Evolutionary conservation across 768 basidiomycete species (phyloP).

Genomic region (Amanita exitialis): DNA sequence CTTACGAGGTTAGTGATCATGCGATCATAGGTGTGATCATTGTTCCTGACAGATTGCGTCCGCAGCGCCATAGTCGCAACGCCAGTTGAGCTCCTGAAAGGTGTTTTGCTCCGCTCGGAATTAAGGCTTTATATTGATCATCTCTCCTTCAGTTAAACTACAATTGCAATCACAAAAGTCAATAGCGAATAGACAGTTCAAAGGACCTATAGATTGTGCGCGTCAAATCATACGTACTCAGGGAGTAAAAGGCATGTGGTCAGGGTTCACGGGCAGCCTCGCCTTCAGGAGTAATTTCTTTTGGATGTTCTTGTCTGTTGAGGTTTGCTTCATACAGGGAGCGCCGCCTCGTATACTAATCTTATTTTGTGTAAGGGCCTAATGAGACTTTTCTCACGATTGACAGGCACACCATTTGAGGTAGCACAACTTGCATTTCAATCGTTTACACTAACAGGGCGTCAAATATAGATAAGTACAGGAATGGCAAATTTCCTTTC

Average conservation of each 20-base stretch:
- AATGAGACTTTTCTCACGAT: constrained; percentile 46
- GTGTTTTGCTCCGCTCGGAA: constrained; percentile 10
- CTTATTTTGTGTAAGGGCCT: constrained; percentile 29
- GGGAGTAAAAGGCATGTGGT: constrained; percentile 62
- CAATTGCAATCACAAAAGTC: constrained; percentile 54
- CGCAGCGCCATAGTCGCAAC: constrained; percentile 59
- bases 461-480: constrained; percentile 38
- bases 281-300: constrained; percentile 68
- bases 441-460: neutral
- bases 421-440: constrained; percentile 19
- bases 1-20: constrained; percentile 51
- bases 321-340: constrained; percentile 26
- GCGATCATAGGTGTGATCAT: constrained; percentile 4
- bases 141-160: constrained; percentile 39
- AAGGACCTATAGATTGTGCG: constrained; percentile 57
- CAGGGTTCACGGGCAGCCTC: constrained; percentile 65
- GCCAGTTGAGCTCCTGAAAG: constrained; percentile 54
- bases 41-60: constrained; percentile 7
- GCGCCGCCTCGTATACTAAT: constrained; percentile 10
- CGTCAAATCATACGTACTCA: constrained; percentile 52
- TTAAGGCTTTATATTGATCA: neutral
- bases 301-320: constrained; percentile 70
- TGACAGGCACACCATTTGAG: constrained; percentile 52
- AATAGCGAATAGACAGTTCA: constrained; percentile 44
- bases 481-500: constrained; percentile 55